Percentiles rank a stretch among this genome's conserved stretches.
These are phyloP conservation scores for Diversispora epigaea DNA, from an alignment of 192 early-diverging fungal genomes.

Conservation along the genomic window DNA sequence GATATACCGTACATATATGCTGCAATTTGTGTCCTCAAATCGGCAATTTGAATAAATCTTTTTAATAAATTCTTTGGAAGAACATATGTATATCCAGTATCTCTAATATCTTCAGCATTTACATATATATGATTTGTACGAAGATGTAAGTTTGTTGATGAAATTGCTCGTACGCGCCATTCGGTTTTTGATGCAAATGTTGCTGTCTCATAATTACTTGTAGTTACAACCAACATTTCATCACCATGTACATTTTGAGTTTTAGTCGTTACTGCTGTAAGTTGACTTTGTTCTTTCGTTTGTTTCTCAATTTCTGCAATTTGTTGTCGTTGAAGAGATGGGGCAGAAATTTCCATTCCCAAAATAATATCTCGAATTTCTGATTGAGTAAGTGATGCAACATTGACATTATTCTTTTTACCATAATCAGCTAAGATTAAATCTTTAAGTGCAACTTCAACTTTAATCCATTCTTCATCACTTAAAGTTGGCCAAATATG, in stretches of 20 bases:
- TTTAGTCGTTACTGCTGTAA: slow-evolving; percentile 94
- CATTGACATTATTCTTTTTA: slow-evolving; percentile 99
- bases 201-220: slow-evolving; percentile 94
- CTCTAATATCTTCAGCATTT: slow-evolving; percentile 92
- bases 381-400: slow-evolving; percentile 91
- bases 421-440: slow-evolving; percentile 97
- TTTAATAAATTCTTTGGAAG: slow-evolving; percentile 98
- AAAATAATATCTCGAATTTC: slow-evolving; percentile 99
- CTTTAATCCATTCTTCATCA: slow-evolving; percentile 97
- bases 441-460: slow-evolving; percentile 94
- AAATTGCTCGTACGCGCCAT: slow-evolving; percentile 98
- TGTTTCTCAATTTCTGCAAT: slow-evolving; percentile 99
- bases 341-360: slow-evolving; percentile 99
- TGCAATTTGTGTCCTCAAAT: slow-evolving; percentile 93
- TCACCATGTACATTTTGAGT: slow-evolving; percentile 97
- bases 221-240: slow-evolving; percentile 97
- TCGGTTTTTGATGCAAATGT: slow-evolving; percentile 99
- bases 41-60: slow-evolving; percentile 92
- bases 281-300: slow-evolving; percentile 85
- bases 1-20: slow-evolving; percentile 94
- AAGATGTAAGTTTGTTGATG: slow-evolving; percentile 91
- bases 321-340: slow-evolving; percentile 92
- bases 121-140: slow-evolving; percentile 98
- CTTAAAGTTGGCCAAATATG: slow-evolving; percentile 98
- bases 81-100: slow-evolving; percentile 92